Evolutionary conservation across 2,329 filamentous ascomycete species (phyloP), one percentile per base, ranked within the genome.

Genomic region (Ophiosphaerella korrae): DNA sequence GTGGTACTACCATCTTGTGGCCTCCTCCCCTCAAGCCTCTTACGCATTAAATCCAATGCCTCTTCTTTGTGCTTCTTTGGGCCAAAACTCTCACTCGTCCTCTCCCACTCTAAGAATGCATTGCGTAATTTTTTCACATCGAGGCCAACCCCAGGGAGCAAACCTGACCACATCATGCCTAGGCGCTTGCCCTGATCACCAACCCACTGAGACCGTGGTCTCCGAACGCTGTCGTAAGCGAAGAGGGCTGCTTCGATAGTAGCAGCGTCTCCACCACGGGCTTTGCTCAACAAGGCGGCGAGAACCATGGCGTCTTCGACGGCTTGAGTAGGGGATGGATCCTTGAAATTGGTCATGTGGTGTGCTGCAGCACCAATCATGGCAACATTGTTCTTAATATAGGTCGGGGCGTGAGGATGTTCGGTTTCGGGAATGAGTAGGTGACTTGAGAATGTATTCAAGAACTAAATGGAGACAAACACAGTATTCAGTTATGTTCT

Each of bases 251-350:
- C 41, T 18, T 43, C 32, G n/a, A 43, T 18, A 18, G 13, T 24
- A 23, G 18, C 18, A 14, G 21, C 14, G 26, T 18, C 5, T 13
- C 14, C 8, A 24, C 21, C 24, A n/a, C 8, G 23, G 31, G 32
- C 41, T 3, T 33, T 8, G 16, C 41, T 7, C 29, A 43, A 18
- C 6, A 43, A 8, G 16, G 41, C 23, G 14, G 26, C 29, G n/a
- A 43, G 41, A 18, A 43, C 23, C 41, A 43, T 43, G 6, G 41
- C 41, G 31, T 43, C 41, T 43, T 43, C 41, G 13, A 43, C 23
- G 4, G 21, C 26, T 29, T 43, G 41, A 13, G 18, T 7, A 7
- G 41, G n/a, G 3, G 26, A 26, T 5, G 33, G 41, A 6, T 43
- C 26, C 23, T 43, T 26, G 32, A 43, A 43, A 16, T 43, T 43